Conservation (phyloP, 2,329 filamentous ascomycete species). For the Cladosporium velox region DNA sequence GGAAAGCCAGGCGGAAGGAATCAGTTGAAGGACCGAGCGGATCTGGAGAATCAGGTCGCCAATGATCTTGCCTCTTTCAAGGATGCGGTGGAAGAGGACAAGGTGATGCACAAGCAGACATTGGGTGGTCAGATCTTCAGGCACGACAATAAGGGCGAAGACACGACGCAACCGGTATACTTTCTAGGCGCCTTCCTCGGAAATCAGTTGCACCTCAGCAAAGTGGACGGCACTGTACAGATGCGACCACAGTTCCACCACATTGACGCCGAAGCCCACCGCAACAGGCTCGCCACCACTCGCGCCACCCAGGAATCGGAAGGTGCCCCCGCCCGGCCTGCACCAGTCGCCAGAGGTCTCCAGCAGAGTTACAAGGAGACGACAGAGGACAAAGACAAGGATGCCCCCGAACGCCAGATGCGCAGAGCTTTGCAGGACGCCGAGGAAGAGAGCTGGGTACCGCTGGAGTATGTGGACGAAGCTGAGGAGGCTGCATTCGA, state of each 20-base stretch:
- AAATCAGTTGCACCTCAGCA: conserved; percentile 83
- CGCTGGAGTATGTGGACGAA: conserved; percentile 78
- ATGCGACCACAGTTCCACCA: conserved; percentile 92
- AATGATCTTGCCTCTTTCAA: conserved; percentile 58
- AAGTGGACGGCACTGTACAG: conserved; percentile 78
- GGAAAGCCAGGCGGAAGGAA: conserved; percentile 24
- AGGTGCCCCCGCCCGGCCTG: conserved; percentile 47
- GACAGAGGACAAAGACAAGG: conserved; percentile 62
- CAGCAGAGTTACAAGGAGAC: conserved; percentile 30
- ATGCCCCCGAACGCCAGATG: conserved; percentile 68
- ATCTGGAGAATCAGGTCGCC: conserved; percentile 44
- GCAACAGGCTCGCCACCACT: conserved; percentile 56
- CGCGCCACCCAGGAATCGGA: conserved; percentile 47
- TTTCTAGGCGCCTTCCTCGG: conserved; percentile 91
- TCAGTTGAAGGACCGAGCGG: conserved; percentile 48
- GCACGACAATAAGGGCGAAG: conserved; percentile 67
- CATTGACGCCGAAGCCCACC: conserved; percentile 79
- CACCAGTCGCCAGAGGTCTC: conserved; percentile 27
- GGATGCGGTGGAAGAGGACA: conserved; percentile 67
- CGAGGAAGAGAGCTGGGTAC: conserved; percentile 80
- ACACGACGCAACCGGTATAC: conserved; percentile 64
- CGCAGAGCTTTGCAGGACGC: conserved; percentile 70
- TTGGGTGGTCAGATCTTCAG: conserved; percentile 75
- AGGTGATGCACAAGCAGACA: conserved; percentile 77
- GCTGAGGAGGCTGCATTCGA: conserved; percentile 74